A percentile compares a stretch with the other conserved stretches of the same genome.
These are phyloP conservation scores for Crotalaria pallida DNA, from an alignment of 306 rosid species.

Conservation along the genomic window DNA sequence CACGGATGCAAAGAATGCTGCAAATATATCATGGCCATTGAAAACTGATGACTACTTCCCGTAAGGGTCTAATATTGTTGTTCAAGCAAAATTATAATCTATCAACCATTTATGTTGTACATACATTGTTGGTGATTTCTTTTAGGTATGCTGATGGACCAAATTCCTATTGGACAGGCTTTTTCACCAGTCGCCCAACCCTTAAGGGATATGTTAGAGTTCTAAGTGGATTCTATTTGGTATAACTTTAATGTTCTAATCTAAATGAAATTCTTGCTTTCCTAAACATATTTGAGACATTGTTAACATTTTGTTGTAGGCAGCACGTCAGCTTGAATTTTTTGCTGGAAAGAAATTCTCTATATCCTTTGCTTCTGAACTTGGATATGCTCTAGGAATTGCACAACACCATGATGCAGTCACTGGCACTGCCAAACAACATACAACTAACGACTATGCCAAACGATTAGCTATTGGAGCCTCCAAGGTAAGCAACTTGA, in stretches of 20 bases:
- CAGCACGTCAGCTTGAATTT: constrained; percentile 69
- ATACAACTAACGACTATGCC: constrained; percentile 78
- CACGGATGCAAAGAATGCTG: constrained; percentile 71
- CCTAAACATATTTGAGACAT: background rate
- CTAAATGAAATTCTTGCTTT: background rate
- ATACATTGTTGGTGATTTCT: constrained; percentile 11
- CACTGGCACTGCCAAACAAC: constrained; percentile 80
- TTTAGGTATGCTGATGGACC: constrained; percentile 69
- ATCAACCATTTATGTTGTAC: background rate
- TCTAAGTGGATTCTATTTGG: constrained; percentile 85
- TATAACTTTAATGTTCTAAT: constrained; percentile 22
- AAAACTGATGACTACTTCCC: constrained; percentile 92
- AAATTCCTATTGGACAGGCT: constrained; percentile 88
- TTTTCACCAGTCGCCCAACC: constrained; percentile 68
- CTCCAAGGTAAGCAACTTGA: constrained; percentile 46
- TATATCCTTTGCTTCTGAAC: constrained; percentile 32
- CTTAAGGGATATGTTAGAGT: constrained; percentile 69
- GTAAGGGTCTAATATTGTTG: constrained; percentile 37
- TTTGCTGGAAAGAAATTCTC: constrained; percentile 44
- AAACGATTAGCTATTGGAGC: constrained; percentile 73
- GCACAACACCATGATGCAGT: constrained; percentile 91
- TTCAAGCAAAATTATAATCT: background rate
- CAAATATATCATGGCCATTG: constrained; percentile 74
- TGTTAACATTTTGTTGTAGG: constrained; percentile 36
- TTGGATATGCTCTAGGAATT: constrained; percentile 81